Evolutionary conservation across 306 rosid genomes (phyloP), one percentile per base, ranked within the genome.

Genomic region (Herpetospermum pedunculosum): DNA sequence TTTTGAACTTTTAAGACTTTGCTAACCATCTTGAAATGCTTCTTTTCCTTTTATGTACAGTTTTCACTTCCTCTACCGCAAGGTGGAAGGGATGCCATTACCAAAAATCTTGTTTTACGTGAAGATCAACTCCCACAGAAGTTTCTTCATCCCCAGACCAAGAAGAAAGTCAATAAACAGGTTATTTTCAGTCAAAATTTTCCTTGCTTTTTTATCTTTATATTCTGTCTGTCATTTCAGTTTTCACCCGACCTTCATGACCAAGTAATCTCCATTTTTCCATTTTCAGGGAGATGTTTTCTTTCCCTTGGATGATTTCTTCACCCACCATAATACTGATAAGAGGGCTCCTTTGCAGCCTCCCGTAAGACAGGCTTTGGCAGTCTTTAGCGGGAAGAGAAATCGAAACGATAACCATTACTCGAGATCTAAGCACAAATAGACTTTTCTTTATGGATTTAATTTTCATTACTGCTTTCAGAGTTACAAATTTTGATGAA

Each of bases 81-180:
- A 76, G 96, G 99, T 40, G 97, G 99, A 80, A 85, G 99, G 76
- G 88, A 88, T 46, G 96, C 96, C 47, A 82, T 91, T 26, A 77
- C 97, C 58, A 91, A 91, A 82, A 91, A 91, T 77, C 84, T 84
- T 52, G 83, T 95, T 78, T 86, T 95, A 76, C 96, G 99, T 32
- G 99, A 95, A 83, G 99, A 95, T 85, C 99, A 95, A 84, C 90
- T 95, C 60, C 97, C 97, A 54, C 95, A 89, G 6, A 88, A 90
- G 86, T 82, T 80, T 29, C 96, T 95, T 72, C 73, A 95, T 80
- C 96, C 97, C 54, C 89, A 84, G 81, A 85, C 88, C 25, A 94
- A 83, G 87, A 94, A 89, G 95, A 94, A 91, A 80, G 79, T 76
- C 46, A 72, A 75, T 83, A 88, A 88, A 79, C 79, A 80, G 90